Evolutionary conservation across 108 stramenopile genomes (phyloP).

Genomic region (Hondaea fermentalgiana): DNA sequence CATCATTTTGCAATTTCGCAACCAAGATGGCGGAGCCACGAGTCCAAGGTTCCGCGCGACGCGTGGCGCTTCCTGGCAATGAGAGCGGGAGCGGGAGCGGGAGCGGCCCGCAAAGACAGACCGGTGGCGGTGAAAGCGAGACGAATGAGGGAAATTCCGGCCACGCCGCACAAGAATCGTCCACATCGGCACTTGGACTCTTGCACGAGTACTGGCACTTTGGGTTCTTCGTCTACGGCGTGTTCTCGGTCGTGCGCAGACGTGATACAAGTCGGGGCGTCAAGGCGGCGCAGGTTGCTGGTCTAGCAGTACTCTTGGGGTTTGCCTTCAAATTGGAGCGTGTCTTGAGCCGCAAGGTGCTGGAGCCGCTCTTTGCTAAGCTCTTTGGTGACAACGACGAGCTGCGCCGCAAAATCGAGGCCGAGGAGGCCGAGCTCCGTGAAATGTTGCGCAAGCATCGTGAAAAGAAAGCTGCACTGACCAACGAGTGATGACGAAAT

Average conservation of each 20-base stretch:
- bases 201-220: slow-evolving; percentile 3
- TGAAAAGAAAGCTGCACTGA: neutral
- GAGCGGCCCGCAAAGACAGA: neutral
- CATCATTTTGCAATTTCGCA: neutral
- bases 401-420: neutral
- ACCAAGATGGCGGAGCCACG: neutral
- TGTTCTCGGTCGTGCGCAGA: neutral
- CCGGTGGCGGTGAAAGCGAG: neutral
- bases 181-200: neutral
- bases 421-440: neutral
- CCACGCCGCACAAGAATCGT: neutral
- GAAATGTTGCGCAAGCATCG: neutral
- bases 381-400: slow-evolving; percentile 11
- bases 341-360: neutral
- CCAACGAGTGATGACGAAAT: too few species aligned
- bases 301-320: neutral
- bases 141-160: neutral
- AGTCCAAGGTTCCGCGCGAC: neutral
- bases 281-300: neutral
- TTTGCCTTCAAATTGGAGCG: neutral
- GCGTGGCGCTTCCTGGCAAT: neutral
- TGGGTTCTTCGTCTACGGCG: neutral
- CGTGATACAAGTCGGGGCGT: neutral
- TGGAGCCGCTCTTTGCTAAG: neutral
- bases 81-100: neutral